phyloP scores from a whole-genome alignment of 2,329 filamentous ascomycete genomes.

The Beauveria pseudobassiana region DNA sequence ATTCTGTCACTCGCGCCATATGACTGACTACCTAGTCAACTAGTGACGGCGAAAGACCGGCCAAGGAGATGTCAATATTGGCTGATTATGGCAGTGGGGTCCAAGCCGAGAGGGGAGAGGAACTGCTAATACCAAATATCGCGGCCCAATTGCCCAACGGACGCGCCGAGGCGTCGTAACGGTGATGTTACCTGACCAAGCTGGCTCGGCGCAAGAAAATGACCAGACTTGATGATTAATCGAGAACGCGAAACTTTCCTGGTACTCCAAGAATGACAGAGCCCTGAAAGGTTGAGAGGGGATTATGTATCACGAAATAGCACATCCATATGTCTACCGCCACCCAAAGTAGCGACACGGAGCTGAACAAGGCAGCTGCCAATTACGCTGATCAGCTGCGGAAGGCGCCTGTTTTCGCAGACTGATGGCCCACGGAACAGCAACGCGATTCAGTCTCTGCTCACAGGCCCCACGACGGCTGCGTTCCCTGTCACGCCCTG shows the following conservation, averaged over 20 bases:
- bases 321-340: not conserved
- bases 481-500: not conserved
- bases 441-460: constrained; percentile 4
- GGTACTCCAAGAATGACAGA: not conserved
- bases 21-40: not conserved
- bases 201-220: not conserved
- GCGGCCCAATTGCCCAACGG: not conserved
- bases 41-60: not conserved
- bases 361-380: not conserved
- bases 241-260: too few species aligned
- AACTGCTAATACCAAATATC: not conserved
- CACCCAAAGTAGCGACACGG: not conserved
- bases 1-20: not conserved
- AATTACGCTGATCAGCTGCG: not conserved
- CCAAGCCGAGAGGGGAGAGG: not conserved
- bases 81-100: not conserved
- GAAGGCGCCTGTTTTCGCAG: not conserved
- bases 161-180: not conserved
- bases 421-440: not conserved
- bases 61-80: not conserved
- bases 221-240: too few species aligned
- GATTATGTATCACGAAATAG: not conserved
- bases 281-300: not conserved
- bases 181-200: not conserved
- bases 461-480: not conserved